Percentiles rank a stretch among this genome's conserved stretches.
Conservation (phyloP, 1,284 basidiomycete species). For the Marasmius oreades region DNA sequence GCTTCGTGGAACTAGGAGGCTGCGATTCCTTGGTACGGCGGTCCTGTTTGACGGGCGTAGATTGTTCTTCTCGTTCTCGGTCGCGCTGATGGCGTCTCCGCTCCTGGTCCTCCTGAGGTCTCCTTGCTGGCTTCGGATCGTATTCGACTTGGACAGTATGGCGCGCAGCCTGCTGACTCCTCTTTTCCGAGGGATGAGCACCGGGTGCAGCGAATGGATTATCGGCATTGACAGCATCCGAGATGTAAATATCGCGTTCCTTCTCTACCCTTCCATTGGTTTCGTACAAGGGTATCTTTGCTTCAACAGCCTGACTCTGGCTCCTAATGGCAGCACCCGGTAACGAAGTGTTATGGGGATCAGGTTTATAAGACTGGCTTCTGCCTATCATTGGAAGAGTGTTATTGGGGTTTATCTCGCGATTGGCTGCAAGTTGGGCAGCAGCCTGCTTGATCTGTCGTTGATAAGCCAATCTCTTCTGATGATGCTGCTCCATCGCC, state of each 20-base stretch:
- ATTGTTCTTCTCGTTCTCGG: constrained; percentile 7
- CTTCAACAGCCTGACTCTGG: constrained; percentile 24
- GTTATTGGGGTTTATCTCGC: background rate
- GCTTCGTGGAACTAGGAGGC: constrained; percentile 27
- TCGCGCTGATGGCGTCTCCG: constrained; percentile 4
- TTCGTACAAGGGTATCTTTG: constrained; percentile 27
- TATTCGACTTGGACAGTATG: constrained; percentile 96
- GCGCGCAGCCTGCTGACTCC: constrained; percentile 31
- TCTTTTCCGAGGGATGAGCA: constrained; percentile 25
- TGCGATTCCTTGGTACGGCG: constrained; percentile 30
- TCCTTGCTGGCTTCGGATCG: constrained; percentile 33
- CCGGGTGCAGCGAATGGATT: constrained; percentile 42
- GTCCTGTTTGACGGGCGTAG: constrained; percentile 15
- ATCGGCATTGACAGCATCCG: constrained; percentile 29
- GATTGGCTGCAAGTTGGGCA: constrained; percentile 22
- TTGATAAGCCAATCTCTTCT: constrained; percentile 68
- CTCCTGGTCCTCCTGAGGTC: constrained; percentile 20
- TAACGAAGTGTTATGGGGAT: constrained; percentile 20
- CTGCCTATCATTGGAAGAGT: constrained; percentile 19
- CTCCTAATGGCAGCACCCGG: constrained; percentile 22
- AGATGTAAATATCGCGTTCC: constrained; percentile 1
- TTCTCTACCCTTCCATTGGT: constrained; percentile 33
- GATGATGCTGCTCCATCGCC: constrained; percentile 71
- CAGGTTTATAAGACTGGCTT: constrained; percentile 38
- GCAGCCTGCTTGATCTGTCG: constrained; percentile 44